phyloP scores from a whole-genome alignment of 2,329 filamentous ascomycete genomes.

The Sporothrix dimorphospora region DNA sequence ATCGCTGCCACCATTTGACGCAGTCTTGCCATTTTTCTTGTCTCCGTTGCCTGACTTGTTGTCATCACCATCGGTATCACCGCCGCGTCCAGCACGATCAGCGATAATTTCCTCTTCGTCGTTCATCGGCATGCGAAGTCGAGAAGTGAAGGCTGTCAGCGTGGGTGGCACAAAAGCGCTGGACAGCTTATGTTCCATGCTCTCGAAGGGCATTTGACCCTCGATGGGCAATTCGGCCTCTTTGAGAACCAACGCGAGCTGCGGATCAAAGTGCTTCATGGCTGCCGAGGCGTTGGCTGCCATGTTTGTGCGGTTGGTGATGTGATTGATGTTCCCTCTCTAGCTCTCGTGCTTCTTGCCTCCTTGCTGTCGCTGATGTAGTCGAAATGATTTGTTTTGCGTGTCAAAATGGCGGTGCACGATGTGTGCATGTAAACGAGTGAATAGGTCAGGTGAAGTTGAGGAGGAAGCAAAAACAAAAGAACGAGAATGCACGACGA shows the following conservation, averaged over 20 bases:
- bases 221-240: neutral
- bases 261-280: neutral
- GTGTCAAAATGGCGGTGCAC: neutral
- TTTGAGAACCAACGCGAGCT: neutral
- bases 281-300: neutral
- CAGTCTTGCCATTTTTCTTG: neutral
- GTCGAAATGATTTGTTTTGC: neutral
- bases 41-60: neutral
- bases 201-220: neutral
- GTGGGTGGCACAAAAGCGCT: constrained; percentile 1
- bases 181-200: neutral
- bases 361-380: neutral
- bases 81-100: neutral
- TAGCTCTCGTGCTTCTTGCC: neutral
- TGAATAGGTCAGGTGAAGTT: neutral
- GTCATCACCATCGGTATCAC: neutral
- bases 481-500: neutral
- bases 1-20: neutral
- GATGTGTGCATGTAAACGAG: neutral
- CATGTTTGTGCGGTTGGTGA: neutral
- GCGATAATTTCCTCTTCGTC: neutral
- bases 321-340: neutral
- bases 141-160: constrained; percentile 19
- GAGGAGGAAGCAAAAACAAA: neutral
- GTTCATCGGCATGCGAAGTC: neutral